These are phyloP conservation scores for Eucalyptus dawsonii DNA, from an alignment of 345 rosid genomes.

Conservation along the genomic window DNA sequence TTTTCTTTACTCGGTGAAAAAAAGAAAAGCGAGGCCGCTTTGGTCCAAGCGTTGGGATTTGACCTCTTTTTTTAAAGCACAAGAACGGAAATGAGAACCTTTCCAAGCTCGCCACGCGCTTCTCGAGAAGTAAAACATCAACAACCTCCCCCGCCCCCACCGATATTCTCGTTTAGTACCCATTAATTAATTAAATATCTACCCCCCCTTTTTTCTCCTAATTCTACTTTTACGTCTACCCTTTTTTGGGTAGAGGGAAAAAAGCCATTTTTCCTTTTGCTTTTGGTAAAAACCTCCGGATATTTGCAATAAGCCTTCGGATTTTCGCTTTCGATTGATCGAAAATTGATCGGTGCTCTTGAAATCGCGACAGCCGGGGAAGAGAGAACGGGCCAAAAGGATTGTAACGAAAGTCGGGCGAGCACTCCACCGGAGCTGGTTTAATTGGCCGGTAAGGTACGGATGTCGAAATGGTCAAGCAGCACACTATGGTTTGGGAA, in stretches of 20 bases:
- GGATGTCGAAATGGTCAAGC: neutral
- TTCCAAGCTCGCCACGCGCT: neutral
- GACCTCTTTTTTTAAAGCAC: neutral
- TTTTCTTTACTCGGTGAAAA: neutral
- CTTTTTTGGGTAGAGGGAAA: neutral
- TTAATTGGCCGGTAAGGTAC: accelerated
- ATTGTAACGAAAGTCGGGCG: neutral
- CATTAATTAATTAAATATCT: neutral
- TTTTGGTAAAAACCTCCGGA: neutral
- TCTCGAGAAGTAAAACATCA: neutral
- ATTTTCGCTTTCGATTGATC: neutral
- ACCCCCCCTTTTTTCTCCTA: neutral
- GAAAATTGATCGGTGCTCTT: neutral
- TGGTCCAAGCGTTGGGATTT: neutral
- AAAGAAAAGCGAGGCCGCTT: neutral
- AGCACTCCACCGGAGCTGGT: neutral
- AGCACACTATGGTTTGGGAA: neutral
- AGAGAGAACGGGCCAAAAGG: neutral
- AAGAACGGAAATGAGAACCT: neutral
- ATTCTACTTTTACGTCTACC: neutral
- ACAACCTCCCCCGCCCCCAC: neutral
- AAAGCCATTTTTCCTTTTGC: no score
- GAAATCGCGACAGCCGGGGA: neutral
- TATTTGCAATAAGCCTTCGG: neutral
- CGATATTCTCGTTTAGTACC: neutral